These are phyloP conservation scores for Phlebiopsis gigantea DNA, from an alignment of 768 basidiomycete genomes.

Conservation along the genomic window DNA sequence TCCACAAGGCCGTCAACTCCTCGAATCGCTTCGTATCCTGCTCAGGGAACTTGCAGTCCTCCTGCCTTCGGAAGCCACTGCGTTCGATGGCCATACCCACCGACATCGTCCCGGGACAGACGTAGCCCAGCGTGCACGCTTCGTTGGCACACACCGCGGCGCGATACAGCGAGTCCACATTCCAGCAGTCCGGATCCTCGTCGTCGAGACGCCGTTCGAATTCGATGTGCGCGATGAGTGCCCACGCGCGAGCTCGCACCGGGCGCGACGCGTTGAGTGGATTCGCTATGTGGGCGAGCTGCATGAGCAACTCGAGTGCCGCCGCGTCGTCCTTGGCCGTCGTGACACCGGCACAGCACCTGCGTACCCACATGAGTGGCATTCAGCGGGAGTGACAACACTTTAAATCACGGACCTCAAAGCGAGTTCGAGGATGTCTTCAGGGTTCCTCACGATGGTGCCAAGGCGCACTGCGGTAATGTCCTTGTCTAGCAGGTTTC, in stretches of 20 bases:
- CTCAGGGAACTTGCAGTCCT: conserved; percentile 3
- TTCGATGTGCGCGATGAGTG: conserved; percentile 1
- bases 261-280: conserved; percentile 1
- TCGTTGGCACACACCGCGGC: conserved; percentile 8
- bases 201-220: conserved; percentile 3
- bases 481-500: too few relatives aligned
- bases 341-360: not conserved
- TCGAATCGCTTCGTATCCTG: not conserved
- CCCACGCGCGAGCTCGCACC: conserved; percentile 4
- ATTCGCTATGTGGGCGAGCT: not conserved
- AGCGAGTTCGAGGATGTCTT: conserved; percentile 6
- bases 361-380: not conserved
- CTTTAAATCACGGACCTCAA: conserved; percentile 1
- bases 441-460: not conserved
- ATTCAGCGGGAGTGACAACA: too few relatives aligned
- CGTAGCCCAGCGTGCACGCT: conserved; percentile 1
- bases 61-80: not conserved
- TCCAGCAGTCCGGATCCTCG: not conserved
- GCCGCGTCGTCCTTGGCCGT: not conserved
- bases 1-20: conserved; percentile 1
- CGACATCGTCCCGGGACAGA: conserved; percentile 3
- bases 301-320: not conserved
- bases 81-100: not conserved
- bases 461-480: not conserved
- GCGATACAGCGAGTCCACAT: conserved; percentile 4